Evolutionary conservation across 1,284 basidiomycete species (phyloP).

Genomic region (Tilletia indica): DNA sequence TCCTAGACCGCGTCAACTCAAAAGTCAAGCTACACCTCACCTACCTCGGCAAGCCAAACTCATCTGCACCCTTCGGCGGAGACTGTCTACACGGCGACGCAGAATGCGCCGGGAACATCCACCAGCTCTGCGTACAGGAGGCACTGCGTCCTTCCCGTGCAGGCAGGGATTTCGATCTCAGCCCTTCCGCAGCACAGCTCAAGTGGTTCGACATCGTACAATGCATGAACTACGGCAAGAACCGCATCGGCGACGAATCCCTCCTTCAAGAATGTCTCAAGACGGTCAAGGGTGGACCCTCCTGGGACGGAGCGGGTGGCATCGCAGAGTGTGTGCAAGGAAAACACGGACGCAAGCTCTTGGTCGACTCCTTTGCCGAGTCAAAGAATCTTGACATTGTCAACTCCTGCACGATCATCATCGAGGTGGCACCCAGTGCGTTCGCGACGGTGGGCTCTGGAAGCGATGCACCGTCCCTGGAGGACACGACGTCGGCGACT

Average conservation of each 20-base stretch:
- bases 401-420: constrained; percentile 37
- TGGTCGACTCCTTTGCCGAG: constrained; percentile 30
- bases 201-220: constrained; percentile 43
- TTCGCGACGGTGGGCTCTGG: constrained; percentile 40
- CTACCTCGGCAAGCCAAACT: constrained; percentile 34
- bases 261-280: constrained; percentile 34
- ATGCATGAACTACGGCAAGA: constrained; percentile 38
- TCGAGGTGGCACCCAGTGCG: constrained; percentile 36
- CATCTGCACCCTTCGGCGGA: constrained; percentile 28
- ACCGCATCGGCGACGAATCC: constrained; percentile 35
- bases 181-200: constrained; percentile 38
- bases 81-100: constrained; percentile 38
- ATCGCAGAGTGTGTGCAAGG: constrained; percentile 37
- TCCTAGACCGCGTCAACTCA: constrained; percentile 37
- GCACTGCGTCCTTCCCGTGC: constrained; percentile 37
- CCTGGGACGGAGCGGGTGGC: constrained; percentile 37
- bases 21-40: constrained; percentile 35
- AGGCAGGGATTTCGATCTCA: constrained; percentile 39
- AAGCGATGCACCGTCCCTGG: constrained; percentile 36
- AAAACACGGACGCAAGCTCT: constrained; percentile 32
- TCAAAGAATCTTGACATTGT: constrained; percentile 26
- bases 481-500: constrained; percentile 38
- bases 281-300: constrained; percentile 29
- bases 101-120: constrained; percentile 43
- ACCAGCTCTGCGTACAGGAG: constrained; percentile 43